These are phyloP conservation scores for Stephanodiscus triporus DNA, from an alignment of 108 stramenopile species.

Conservation along the genomic window DNA sequence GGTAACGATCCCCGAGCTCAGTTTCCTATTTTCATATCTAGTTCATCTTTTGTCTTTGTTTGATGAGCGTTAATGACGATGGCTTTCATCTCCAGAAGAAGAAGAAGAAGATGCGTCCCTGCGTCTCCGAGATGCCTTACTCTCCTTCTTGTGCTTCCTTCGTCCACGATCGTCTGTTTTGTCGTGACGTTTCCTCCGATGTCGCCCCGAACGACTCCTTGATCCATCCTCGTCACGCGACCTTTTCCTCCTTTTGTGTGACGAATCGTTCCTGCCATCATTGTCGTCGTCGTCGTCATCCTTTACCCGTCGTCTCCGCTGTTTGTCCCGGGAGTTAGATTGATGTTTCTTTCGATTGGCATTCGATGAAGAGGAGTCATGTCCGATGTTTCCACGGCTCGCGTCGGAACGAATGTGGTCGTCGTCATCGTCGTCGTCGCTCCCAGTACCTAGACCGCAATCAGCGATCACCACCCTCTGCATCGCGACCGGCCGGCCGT, in stretches of 20 bases:
- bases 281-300: constrained; percentile 9
- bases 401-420: no score
- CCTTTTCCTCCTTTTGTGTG: constrained; percentile 5
- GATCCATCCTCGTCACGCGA: constrained; percentile 5
- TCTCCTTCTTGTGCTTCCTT: background rate
- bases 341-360: background rate
- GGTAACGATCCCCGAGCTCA: no score
- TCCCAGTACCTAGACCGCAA: constrained; percentile 60
- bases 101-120: background rate
- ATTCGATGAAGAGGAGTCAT: no score
- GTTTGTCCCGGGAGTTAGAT: background rate
- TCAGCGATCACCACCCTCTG: constrained; percentile 77
- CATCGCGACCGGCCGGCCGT: constrained; percentile 58
- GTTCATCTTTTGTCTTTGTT: no score
- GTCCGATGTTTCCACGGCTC: no score
- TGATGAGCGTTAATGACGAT: background rate
- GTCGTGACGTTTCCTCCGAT: background rate
- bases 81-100: background rate
- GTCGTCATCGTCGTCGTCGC: background rate
- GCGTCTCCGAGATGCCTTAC: background rate
- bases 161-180: background rate
- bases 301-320: background rate
- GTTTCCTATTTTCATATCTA: no score
- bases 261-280: background rate
- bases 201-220: background rate